Evolutionary conservation across 106 monocot species (phyloP), one percentile per base, ranked within the genome.

Genomic region (Xerophyta viscosa): DNA sequence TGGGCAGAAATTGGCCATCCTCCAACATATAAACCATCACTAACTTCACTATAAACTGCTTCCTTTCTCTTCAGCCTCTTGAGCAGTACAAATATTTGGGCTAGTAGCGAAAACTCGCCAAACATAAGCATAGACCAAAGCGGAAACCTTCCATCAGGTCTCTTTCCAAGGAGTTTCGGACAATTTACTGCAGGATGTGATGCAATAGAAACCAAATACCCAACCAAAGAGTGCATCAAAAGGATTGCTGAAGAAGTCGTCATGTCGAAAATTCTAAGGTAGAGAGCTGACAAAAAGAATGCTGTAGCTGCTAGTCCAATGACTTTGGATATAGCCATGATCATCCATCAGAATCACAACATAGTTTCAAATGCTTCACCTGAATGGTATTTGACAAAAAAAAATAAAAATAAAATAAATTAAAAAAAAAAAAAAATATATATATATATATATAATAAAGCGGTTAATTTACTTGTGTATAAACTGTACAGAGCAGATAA

Each of bases 1-100:
- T 61, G 57, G 19, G 65, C 26, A 15, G 77, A 84, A 56, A 81
- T 73, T 30, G 88, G 88, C 88, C 96, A 89, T 0, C 78, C 88
- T 12, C 96, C 96, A 63, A 96, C 96, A 69, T 71, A 96, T 29
- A 96, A 56, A 27, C 88, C 96, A 33, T 85, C 75, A 49, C 72
- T 62, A 52, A 96, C 53, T 62, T 89, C 76, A 26, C 23, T 78
- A 62, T 85, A 96, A 36, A 73, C 13, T 11, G 85, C 81, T 54
- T 96, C 88, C 24, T 59, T 71, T 10, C 60, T 72, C 37, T 48
- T 69, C 56, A 73, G 54, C 67, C 85, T 89, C 46, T 88, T 79
- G 52, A 85, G 4, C 21, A 76, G 62, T 25, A 77, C 78, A 48
- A 82, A 84, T 14, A 68, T 31, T 17, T 73, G 78, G 41, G 85